Conservation (phyloP, 345 rosid species). For the Acer negundo region DNA sequence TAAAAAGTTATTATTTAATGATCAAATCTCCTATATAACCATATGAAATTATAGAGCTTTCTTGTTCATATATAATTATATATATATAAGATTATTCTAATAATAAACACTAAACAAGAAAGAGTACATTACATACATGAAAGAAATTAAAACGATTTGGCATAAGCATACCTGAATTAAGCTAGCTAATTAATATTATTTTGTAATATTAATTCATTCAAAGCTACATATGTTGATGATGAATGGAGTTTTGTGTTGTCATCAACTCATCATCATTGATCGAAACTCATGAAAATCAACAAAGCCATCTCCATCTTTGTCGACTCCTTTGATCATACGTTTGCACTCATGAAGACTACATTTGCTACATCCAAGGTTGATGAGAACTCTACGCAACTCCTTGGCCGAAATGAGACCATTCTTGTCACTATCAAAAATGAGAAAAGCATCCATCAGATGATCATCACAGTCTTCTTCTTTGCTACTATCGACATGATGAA, state of each 20-base stretch:
- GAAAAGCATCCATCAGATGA: conserved; percentile 46
- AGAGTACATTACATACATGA: background rate
- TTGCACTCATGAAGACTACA: conserved; percentile 44
- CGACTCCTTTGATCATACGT: conserved; percentile 51
- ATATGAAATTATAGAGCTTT: background rate
- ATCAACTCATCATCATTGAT: conserved; percentile 45
- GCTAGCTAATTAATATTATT: background rate
- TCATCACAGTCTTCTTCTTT: conserved; percentile 25
- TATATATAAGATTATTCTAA: no score
- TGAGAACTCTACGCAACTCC: conserved; percentile 44
- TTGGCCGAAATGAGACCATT: conserved; percentile 52
- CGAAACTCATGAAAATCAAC: conserved; percentile 55
- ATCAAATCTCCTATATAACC: background rate
- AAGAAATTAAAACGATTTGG: background rate
- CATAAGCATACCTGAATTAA: background rate
- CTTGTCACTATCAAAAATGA: conserved; percentile 40
- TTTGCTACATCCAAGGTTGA: conserved; percentile 29
- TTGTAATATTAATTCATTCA: background rate
- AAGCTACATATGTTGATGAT: background rate
- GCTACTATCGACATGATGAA: background rate
- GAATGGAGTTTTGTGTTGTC: background rate
- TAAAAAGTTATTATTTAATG: no score
- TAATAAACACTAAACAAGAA: background rate
- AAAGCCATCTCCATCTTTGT: conserved; percentile 51
- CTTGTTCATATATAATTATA: background rate